Base-by-base conservation (phyloP, 1,284 basidiomycete species). In the Cutaneotrichosporon sp. region DNA sequence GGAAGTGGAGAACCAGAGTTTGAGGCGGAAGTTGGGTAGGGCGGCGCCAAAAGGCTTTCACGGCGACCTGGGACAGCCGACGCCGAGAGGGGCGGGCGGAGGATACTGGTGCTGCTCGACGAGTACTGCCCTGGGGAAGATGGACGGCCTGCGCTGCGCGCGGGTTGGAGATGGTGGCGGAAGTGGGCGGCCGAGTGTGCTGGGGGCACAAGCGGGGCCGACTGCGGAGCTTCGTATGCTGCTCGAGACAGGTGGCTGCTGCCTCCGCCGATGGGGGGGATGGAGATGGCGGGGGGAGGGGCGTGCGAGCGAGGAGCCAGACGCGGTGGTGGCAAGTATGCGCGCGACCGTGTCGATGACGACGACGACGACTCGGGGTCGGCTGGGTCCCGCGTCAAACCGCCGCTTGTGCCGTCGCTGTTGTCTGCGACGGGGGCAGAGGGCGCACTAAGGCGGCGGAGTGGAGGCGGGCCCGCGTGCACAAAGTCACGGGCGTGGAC, bases 1-100 rank as follows among this genome's bases (percentile, higher is more conserved):
- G 43, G 38, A 36, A 40, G 48, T 17, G 46, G 45, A 8, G 55
- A 53, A 7, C 61, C 61, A 8, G 65, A 67, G 13, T 52, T 30
- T 2, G 47, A 37, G 4, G 51, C 12, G 7, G 51, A 48, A 2
- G 41, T 22, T 18, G 30, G 45, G 39, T 51, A 51, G 4, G 50
- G 50, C 2, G 50, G 50, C 5, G 50, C 50, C 18, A 51, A 43
- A 23, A 45, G 42, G 38, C 34, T 51, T 46, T 35, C 50, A 21
- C 50, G 50, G 23, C 36, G 50, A 43, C 22, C 39, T 22, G 18
- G 38, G n/a, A 21, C 37, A 18, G 43, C 43, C 10, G 43, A 46
- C 33, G 36, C 36, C 35, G 46, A 39, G 15, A 39, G 46, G 7
- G 46, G 36, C 10, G 46, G 45, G 4, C 17, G 34, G 9, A 18